These are phyloP conservation scores for Hyphopichia burtonii DNA, from an alignment of 1,139 yeast species.

Conservation along the genomic window DNA sequence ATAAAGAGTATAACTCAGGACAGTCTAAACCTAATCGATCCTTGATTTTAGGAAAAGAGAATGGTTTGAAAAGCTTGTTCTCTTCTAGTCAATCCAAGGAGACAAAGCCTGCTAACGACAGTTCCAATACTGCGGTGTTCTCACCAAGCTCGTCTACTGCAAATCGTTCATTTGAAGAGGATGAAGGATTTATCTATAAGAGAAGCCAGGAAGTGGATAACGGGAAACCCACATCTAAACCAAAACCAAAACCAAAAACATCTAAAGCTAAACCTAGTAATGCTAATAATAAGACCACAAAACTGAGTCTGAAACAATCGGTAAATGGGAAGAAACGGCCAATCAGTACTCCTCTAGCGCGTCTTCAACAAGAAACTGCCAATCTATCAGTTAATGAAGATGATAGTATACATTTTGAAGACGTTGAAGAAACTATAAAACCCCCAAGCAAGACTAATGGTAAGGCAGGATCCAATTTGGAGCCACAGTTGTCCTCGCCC, in stretches of 20 bases:
- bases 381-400: conserved; percentile 16
- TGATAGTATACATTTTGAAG: conserved; percentile 10
- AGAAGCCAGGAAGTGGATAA: conserved; percentile 20
- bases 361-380: conserved; percentile 23
- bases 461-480: neutral
- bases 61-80: neutral
- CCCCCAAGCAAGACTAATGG: neutral
- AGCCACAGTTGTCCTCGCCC: conserved; percentile 25
- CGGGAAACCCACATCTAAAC: conserved; percentile 6
- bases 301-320: neutral
- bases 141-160: neutral
- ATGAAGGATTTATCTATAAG: conserved; percentile 46
- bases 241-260: conserved; percentile 3
- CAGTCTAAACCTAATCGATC: neutral
- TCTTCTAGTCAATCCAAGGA: neutral
- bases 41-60: neutral
- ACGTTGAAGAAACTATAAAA: neutral
- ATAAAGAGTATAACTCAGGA: neutral
- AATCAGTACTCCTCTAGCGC: conserved; percentile 26
- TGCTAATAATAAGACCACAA: neutral
- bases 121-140: neutral
- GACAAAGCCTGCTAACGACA: neutral
- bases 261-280: neutral
- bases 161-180: conserved; percentile 33
- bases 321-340: conserved; percentile 13